A percentile compares a stretch with the other conserved stretches of the same genome.
phyloP scores from a whole-genome alignment of 192 early-diverging fungal species.

The Coemansia sp. region DNA sequence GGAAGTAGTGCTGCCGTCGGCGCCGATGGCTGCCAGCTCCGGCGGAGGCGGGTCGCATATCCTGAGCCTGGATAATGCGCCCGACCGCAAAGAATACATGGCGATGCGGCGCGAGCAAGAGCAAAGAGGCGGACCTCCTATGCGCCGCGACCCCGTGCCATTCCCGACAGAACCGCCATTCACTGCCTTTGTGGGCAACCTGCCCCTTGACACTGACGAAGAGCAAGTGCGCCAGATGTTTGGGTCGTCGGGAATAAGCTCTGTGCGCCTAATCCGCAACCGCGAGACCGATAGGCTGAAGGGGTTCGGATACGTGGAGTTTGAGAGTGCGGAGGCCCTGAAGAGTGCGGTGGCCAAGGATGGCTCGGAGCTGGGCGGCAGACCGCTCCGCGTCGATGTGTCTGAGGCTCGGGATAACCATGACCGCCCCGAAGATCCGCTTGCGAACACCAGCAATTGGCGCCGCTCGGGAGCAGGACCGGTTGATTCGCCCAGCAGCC shows the following conservation, averaged over 20 bases:
- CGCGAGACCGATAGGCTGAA: constrained; percentile 77
- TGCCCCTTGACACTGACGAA: constrained; percentile 84
- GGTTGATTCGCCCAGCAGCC: constrained; percentile 11
- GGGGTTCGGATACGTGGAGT: constrained; percentile 97
- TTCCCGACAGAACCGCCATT: constrained; percentile 87
- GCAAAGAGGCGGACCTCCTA: constrained; percentile 15
- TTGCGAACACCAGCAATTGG: constrained; percentile 30
- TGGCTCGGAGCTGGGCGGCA: constrained; percentile 60
- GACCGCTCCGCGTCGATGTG: constrained; percentile 82
- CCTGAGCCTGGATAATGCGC: constrained; percentile 29
- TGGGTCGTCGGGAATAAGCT: constrained; percentile 64
- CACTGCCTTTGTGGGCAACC: constrained; percentile 89
- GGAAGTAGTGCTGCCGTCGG: constrained; percentile 83
- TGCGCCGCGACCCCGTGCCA: constrained; percentile 50
- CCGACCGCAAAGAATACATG: constrained; percentile 29
- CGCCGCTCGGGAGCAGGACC: constrained; percentile 23
- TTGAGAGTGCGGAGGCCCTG: constrained; percentile 81
- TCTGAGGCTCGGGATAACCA: constrained; percentile 70
- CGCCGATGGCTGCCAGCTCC: constrained; percentile 52
- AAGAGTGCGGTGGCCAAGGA: constrained; percentile 70
- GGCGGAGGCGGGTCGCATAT: neutral
- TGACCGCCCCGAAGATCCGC: constrained; percentile 14
- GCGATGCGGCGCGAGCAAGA: constrained; percentile 15
- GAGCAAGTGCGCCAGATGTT: constrained; percentile 76
- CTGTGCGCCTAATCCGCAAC: constrained; percentile 82